Evolutionary conservation across 176 grass and related monocot species (phyloP).

Genomic region (Triticum aestivum): IWGSC_CS_RefSeq_v2.1 NC_057800.1:584146677-584147176

Average conservation of each 20-base stretch:
- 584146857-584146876: background rate
- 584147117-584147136: background rate
- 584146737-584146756: too few species aligned
- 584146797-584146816: background rate
- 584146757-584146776: background rate
- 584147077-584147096: background rate
- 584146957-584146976: background rate
- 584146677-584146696: background rate
- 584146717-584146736: background rate
- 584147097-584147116: background rate
- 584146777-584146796: background rate
- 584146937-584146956: background rate
- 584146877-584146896: background rate
- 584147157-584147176: background rate
- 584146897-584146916: background rate
- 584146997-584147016: too few species aligned
- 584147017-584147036: background rate
- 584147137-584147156: background rate
- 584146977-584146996: too few species aligned
- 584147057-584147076: background rate
- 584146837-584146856: background rate
- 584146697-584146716: background rate
- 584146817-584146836: background rate
- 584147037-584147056: too few species aligned
- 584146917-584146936: background rate